These are phyloP conservation scores for Magnaporthiopsis poae DNA, from an alignment of 2,329 filamentous ascomycete genomes.

Conservation along the genomic window DNA sequence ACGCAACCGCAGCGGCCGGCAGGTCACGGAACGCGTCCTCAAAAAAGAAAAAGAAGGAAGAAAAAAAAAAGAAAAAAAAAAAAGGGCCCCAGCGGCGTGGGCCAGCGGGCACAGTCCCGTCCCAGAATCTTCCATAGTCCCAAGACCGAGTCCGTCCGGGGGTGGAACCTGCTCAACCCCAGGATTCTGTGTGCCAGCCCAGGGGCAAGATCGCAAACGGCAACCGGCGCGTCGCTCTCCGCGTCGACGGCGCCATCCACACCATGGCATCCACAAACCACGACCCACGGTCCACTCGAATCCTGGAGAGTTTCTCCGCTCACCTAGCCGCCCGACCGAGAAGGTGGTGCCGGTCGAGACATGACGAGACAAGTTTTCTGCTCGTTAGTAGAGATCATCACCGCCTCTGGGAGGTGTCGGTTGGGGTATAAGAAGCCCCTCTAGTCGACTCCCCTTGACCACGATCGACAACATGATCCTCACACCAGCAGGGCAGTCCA, in stretches of 20 bases:
- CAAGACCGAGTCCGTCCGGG: neutral
- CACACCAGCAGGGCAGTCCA: neutral
- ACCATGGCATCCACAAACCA: neutral
- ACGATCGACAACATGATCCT: neutral
- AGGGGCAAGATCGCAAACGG: neutral
- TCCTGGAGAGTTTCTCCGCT: neutral
- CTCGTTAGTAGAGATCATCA: neutral
- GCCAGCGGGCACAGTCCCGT: neutral
- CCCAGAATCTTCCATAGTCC: conserved; percentile 3
- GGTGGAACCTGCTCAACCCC: neutral
- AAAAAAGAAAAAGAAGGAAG: no score
- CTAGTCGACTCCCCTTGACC: neutral
- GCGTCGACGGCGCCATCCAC: neutral
- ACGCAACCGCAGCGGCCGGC: no score
- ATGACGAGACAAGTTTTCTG: neutral
- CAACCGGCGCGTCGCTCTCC: neutral
- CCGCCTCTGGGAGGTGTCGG: neutral
- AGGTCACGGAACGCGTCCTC: neutral
- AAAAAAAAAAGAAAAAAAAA: neutral
- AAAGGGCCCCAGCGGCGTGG: no score
- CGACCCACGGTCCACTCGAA: neutral
- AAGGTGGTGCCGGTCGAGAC: neutral
- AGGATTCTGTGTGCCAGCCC: neutral
- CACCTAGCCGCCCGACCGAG: neutral
- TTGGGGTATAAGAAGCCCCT: neutral